Percentiles rank a stretch among this genome's conserved stretches.
Evolutionary conservation across 352 stramenopile genomes (phyloP).

Genomic region (Aphanomyces cochlioides): DNA sequence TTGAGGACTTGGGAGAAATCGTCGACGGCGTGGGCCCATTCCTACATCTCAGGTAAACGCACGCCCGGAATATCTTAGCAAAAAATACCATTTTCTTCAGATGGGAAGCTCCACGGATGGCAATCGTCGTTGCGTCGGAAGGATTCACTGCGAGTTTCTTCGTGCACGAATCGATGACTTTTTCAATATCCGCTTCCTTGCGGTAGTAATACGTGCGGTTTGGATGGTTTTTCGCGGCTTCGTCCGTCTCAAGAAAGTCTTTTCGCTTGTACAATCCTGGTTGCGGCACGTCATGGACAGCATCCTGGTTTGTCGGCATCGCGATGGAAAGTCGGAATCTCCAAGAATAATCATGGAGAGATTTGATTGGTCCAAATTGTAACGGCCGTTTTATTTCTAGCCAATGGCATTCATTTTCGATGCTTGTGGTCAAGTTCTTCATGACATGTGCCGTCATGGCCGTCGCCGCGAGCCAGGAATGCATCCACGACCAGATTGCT

Average conservation of each 20-base stretch:
- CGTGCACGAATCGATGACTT: constrained; percentile 68
- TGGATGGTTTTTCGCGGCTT: constrained; percentile 54
- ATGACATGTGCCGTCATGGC: background rate
- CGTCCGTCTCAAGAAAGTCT: constrained; percentile 67
- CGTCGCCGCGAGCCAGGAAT: background rate
- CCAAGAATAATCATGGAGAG: background rate
- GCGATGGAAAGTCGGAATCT: background rate
- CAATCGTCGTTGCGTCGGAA: constrained; percentile 57
- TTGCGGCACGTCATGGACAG: constrained; percentile 32
- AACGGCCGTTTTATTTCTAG: background rate
- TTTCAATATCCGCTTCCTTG: constrained; percentile 63
- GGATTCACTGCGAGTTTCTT: constrained; percentile 58
- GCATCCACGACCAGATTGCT: background rate
- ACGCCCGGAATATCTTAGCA: too few species aligned
- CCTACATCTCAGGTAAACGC: constrained; percentile 1
- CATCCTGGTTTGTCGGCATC: constrained; percentile 6
- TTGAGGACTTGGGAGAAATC: constrained; percentile 50
- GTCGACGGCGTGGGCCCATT: constrained; percentile 50
- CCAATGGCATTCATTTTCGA: background rate
- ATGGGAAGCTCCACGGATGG: constrained; percentile 66
- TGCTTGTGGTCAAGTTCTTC: background rate
- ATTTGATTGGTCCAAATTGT: background rate
- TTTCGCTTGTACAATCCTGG: constrained; percentile 64
- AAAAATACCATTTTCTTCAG: constrained; percentile 60
- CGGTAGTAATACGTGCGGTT: constrained; percentile 79